Percentiles rank a stretch among this genome's conserved stretches.
phyloP scores from a whole-genome alignment of 352 stramenopile genomes.

The Phytophthora multivora region DNA sequence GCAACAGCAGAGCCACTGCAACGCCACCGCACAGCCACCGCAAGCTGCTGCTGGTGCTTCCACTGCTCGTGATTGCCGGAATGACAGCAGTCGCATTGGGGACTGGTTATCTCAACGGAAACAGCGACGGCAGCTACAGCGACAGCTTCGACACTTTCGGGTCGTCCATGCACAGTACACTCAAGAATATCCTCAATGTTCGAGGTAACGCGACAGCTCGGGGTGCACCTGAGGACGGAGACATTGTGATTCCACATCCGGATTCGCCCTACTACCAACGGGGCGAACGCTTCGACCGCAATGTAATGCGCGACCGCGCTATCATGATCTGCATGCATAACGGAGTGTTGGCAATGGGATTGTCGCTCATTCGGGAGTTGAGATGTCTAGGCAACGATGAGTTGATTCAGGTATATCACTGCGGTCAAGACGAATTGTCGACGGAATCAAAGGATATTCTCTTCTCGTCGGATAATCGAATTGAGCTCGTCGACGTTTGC shows the following conservation, averaged over 20 bases:
- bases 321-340: conserved; percentile 45
- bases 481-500: conserved; percentile 52
- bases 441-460: conserved; percentile 18
- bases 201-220: conserved; percentile 3
- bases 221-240: conserved; percentile 15
- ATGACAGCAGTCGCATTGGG: conserved; percentile 11
- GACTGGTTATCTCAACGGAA: background rate
- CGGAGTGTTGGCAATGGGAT: conserved; percentile 20
- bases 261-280: conserved; percentile 27
- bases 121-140: background rate
- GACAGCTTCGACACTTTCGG: conserved; percentile 16
- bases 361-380: conserved; percentile 25
- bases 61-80: conserved; percentile 13
- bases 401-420: conserved; percentile 30
- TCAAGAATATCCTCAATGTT: conserved; percentile 2
- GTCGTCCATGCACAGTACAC: conserved; percentile 2
- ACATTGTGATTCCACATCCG: conserved; percentile 19
- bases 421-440: conserved; percentile 36
- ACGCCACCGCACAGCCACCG: conserved; percentile 18
- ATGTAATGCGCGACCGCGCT: conserved; percentile 25
- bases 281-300: conserved; percentile 23
- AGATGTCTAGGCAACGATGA: conserved; percentile 31
- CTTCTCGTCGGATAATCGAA: conserved; percentile 19
- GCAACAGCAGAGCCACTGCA: conserved; percentile 6
- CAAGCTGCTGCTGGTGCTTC: conserved; percentile 19